Conservation (phyloP, 768 basidiomycete species). For the Suillus spraguei region DNA sequence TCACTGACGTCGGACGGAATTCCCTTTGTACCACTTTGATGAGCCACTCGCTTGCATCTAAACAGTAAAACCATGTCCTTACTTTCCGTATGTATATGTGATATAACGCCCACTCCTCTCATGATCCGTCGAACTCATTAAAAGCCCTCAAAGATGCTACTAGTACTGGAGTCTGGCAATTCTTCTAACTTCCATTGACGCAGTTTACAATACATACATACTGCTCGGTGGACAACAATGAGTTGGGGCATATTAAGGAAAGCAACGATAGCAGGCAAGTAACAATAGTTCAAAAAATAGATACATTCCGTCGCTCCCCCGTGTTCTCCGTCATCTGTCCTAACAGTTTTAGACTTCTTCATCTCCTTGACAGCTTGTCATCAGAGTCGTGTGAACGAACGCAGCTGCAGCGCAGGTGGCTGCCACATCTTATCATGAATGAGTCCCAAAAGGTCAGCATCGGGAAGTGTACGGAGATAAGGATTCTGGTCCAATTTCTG, state of each 20-base stretch:
- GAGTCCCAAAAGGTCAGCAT: slow-evolving; percentile 49
- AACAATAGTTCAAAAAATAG: slow-evolving; percentile 1
- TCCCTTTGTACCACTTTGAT: neutral
- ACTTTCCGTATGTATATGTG: neutral
- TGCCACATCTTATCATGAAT: slow-evolving; percentile 61
- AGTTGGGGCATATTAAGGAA: neutral
- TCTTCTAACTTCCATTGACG: neutral
- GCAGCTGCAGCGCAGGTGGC: slow-evolving; percentile 29
- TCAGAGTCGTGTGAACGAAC: slow-evolving; percentile 21
- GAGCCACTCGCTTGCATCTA: neutral
- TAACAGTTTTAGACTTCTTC: neutral
- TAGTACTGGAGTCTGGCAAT: neutral
- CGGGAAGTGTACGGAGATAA: slow-evolving; percentile 49
- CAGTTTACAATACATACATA: neutral
- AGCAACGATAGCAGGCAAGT: slow-evolving; percentile 6
- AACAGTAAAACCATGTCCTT: neutral
- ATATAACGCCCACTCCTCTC: neutral
- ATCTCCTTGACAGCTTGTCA: slow-evolving; percentile 1
- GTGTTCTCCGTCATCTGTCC: neutral
- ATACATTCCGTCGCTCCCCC: slow-evolving; percentile 9
- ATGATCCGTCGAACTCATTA: neutral
- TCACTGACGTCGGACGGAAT: neutral
- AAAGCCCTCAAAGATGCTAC: neutral
- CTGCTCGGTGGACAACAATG: neutral
- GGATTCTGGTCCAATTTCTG: slow-evolving; percentile 49